Evolutionary conservation across 306 rosid genomes (phyloP), one percentile per base, ranked within the genome.

Genomic region (Quercus robur): DNA sequence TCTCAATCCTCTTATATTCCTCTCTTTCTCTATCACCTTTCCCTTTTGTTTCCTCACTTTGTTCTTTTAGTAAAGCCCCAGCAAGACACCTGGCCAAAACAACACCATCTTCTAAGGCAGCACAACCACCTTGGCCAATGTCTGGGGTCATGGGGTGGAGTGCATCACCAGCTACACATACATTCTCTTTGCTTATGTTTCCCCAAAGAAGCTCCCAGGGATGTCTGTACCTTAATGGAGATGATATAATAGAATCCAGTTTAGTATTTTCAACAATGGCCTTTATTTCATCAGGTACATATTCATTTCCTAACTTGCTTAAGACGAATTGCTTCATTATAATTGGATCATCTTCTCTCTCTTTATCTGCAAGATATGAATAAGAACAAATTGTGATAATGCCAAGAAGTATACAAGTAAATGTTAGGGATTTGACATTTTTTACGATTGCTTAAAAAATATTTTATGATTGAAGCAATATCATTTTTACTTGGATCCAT

Each of bases 141-240:
- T 91, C 94, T 0, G 97, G 91, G 2, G 88, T 84, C 94, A 87
- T 91, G 5, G 97, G 89, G 63, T 91, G 97, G 57, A 93, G 80
- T 2, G 91, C 93, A 19, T 89, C 97, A 17, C 94, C 93, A 0
- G 76, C 93, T 18, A 91, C 89, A 83, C 94, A 90, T 5, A 89
- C 90, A 10, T 85, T 87, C 46, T 86, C 88, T 88, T 91, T 90
- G 44, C 83, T 87, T 14, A 91, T 86, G 33, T 83, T 86, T 58
- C 94, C 91, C 66, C 77, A 84, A 15, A 93, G 13, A 2, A 91
- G 76, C 52, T 93, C 94, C 97, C 90, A 88, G 0, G 93, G 97
- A 41, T 23, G 77, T 35, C 92, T 87, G 23, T 80, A 90, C 81
- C 81, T 85, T 79, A 93, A 55, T 69, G 87, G 88, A 28, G 85